Evolutionary conservation across 768 basidiomycete species (phyloP), one percentile per base, ranked within the genome.

Genomic region (Naganishia onofrii): DNA sequence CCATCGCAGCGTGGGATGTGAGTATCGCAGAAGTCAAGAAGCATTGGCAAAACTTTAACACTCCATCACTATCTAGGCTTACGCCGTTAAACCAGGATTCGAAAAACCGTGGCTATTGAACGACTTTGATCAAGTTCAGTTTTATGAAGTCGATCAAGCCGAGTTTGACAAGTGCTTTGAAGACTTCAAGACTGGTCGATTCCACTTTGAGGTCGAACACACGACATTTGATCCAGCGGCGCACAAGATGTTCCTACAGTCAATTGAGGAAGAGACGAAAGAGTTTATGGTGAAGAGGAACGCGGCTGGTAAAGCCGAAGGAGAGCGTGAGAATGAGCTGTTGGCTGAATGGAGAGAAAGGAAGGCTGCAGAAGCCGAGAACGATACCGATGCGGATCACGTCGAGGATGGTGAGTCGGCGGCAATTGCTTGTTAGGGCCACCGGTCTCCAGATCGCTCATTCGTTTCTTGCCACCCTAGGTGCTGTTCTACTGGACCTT

Each of bases 121-220:
- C 10, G 84, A 86, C 0, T 90, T 90, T 69, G 88, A 89, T 73
- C 87, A 88, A 85, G 78, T 88, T n/a, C 80, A 81, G 19, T 88
- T 88, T 73, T 82, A 84, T 38, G 70, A 74, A 54, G 73, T 75
- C 17, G 46, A 80, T 68, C 28, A 86, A 86, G 71, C 82, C 80
- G 28, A 80, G 28, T 89, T 88, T 69, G 42, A 83, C 70, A 56
- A 55, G 17, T 67, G 64, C 38, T 74, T 68, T 38, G 76, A 73
- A 58, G 67, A 73, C 15, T 76, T 74, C 54, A 71, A 70, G 29
- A 74, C 73, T 6, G 76, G 73, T 55, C 51, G 60, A n/a, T 76
- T 70, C 73, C 68, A 21, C 0, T 63, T 66, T 19, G 54, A 87
- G 84, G 83, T 88, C 51, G 84, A 88, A 72, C 78, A 83, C 4